Conservation (phyloP, 148 eudicot species). For the Chenopodium suecicum region DNA sequence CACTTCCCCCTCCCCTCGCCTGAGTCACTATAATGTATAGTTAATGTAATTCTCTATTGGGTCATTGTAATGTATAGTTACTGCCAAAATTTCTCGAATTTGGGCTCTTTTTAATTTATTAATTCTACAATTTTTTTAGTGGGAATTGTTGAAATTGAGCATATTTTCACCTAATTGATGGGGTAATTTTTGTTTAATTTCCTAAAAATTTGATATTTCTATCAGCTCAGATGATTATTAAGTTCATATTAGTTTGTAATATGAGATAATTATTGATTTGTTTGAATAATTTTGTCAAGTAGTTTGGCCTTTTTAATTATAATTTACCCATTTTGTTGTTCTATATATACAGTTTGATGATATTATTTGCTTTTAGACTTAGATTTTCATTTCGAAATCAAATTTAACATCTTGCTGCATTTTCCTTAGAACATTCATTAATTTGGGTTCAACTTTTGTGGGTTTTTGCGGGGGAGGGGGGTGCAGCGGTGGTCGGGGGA, state of each 20-base stretch:
- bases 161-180: not conserved
- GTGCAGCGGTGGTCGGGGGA: too few species aligned
- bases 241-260: not conserved
- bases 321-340: not conserved
- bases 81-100: not conserved
- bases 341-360: not conserved
- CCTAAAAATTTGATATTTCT: too few species aligned
- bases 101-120: not conserved
- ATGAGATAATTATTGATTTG: too few species aligned
- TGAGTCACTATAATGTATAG: not conserved
- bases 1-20: too few species aligned
- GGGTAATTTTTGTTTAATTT: too few species aligned
- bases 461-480: not conserved
- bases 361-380: not conserved
- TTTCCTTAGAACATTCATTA: not conserved
- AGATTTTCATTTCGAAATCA: not conserved
- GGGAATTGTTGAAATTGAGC: not conserved
- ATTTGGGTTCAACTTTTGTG: not conserved
- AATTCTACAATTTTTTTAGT: too few species aligned
- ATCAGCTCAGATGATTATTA: not conserved
- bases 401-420: not conserved
- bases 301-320: too few species aligned
- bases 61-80: too few species aligned
- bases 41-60: too few species aligned
- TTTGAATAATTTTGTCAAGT: too few species aligned